Evolutionary conservation across 768 basidiomycete genomes (phyloP).

Genomic region (Crucibulum laeve): DNA sequence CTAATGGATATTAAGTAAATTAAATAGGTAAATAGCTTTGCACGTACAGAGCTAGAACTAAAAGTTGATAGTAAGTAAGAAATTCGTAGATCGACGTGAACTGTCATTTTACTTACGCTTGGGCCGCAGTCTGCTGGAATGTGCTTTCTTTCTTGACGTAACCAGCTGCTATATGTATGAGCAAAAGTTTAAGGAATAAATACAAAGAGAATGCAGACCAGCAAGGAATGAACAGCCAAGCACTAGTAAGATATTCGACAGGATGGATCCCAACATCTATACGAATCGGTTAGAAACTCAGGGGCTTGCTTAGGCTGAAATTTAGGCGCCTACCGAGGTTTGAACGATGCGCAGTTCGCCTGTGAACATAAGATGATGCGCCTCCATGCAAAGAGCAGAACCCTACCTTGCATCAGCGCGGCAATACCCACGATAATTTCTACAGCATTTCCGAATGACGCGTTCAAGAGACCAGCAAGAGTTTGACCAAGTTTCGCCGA

Average conservation of each 20-base stretch:
- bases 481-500: constrained; percentile 78
- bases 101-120: constrained; percentile 54
- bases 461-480: constrained; percentile 82
- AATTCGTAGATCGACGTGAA: constrained; percentile 1
- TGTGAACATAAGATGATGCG: constrained; percentile 19
- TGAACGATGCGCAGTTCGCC: constrained; percentile 87
- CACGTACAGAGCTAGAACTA: constrained; percentile 47
- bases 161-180: constrained; percentile 43
- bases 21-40: neutral
- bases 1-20: constrained; percentile 23
- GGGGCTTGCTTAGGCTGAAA: neutral
- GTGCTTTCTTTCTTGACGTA: constrained; percentile 57
- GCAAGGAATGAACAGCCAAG: constrained; percentile 90
- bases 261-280: constrained; percentile 85
- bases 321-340: constrained; percentile 58
- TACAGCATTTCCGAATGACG: constrained; percentile 79
- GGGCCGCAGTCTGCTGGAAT: constrained; percentile 84
- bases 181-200: constrained; percentile 3
- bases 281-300: neutral
- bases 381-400: neutral
- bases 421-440: constrained; percentile 90
- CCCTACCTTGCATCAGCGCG: constrained; percentile 70
- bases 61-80: constrained; percentile 6
- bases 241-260: constrained; percentile 88
- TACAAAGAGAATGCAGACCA: constrained; percentile 32